Evolutionary conservation across 179 eudicot genomes (phyloP), one percentile per base, ranked within the genome.

Genomic region (Silene coronaria): DNA sequence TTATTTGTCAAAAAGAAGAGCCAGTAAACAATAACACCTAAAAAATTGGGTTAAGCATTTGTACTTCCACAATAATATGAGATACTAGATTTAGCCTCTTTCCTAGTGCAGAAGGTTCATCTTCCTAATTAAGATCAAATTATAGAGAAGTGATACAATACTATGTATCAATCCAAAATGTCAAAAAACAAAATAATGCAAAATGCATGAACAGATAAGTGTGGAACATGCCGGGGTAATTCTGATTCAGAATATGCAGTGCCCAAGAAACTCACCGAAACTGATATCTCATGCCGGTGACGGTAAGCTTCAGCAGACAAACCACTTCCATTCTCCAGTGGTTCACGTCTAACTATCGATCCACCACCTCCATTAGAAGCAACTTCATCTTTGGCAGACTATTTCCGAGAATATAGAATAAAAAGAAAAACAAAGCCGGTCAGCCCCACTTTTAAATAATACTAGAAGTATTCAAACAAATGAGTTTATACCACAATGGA

Each of bases 291-390:
- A 82, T 94, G 97, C 38, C 70, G 82, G 38, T 79, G 88, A 24
- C 97, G 88, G 82, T 94, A 94, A 34, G 91, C 80, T 60, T 92
- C 97, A n/a, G 91, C 81, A 32, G 97, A 92, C 75, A 85, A 48
- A 76, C 81, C 84, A 78, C 82, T 78, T 65, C 83, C 88, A 48
- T 71, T 74, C 75, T 80, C 84, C 73, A 85, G 61, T 19, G 84
- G 59, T 51, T 72, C 85, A 62, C 74, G 75, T 17, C 76, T 80
- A 34, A 65, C 65, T 81, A 71, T 71, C 36, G 85, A 78, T 63
- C 80, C 89, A 64, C 73, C 76, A 78, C 83, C 80, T 76, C 78
- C 94, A 80, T 86, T 78, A 53, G 84, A 74, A 28, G 73, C 79
- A 80, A 30, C 78, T 72, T 84, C 91, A 42, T 70, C 78, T 61